Base-by-base conservation (phyloP, 768 basidiomycete species). In the Lentinula sp. region DNA sequence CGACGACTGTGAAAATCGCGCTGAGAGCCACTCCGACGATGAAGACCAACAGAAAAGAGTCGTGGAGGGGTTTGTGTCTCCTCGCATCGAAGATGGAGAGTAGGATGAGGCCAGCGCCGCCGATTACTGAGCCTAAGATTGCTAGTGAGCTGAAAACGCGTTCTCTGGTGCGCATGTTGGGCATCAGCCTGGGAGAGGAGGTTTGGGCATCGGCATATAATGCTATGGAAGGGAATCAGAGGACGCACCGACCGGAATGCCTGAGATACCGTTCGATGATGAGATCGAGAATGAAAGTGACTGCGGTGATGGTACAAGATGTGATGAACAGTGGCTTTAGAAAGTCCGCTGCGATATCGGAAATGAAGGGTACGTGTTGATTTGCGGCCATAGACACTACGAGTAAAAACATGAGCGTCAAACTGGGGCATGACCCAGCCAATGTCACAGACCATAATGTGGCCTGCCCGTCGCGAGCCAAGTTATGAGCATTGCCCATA, bases 311-410 rank as follows among this genome's bases (percentile, higher is more conserved):
- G 42, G 76, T 74, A 65, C 85, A 86, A 6, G 85, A 85, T 15
- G 79, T 75, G 54, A 92, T 75, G 66, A 93, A 93, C 41, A 92
- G 78, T 3, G 91, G 90, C 68, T 92, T 91, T 48, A 92, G 74
- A 56, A 79, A 76, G 64, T 80, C 80, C 18, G 91, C 90, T n/a
- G 86, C 90, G 39, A 91, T 72, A 66, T 92, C 89, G 45, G 88
- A 90, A 52, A 92, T 90, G 71, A 87, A 90, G n/a, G 85, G 83
- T 56, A 90, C 82, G 1, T 71, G 70, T 33, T 56, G 55, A 18
- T 43, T 39, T 20, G 80, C 80, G 41, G 84, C 78, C 69, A 81
- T 77, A 13, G 85, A 80, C 15, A 77, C 76, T 65, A 79, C 76
- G 59, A 72, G 23, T 77, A 79, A 36, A 15, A 18, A 9, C 7